Base-by-base conservation (phyloP, 371 early-diverging fungal species). In the Lichtheimia ornata region DNA sequence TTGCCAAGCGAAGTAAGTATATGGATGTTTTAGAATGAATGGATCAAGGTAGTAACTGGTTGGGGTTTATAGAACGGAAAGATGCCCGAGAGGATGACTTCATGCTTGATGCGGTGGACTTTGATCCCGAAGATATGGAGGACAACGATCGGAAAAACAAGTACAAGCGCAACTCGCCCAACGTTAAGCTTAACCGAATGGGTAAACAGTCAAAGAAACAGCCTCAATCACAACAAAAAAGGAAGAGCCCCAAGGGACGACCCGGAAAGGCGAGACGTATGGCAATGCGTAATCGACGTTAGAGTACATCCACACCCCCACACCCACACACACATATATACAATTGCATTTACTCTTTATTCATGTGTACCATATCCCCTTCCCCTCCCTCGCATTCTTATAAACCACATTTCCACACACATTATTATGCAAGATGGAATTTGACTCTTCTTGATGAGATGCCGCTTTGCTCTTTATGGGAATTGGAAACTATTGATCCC, bases 1-100 rank as follows among this genome's bases (percentile, higher is more conserved):
- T 84, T 11, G 84, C 93, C 64, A 95, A 93, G 81, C 91, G 91
- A 85, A 90, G 91, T 76, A 85, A 78, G 81, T 86, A 2, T 3
- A 11, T 42, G 17, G 5, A 14, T 51, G 25, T 3, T 5, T 0
- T 13, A 5, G 47, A 17, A 7, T 20, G 47, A 47, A 15, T 47
- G 47, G 11, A 20, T 4, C 47, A 18, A 17, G 17, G 17, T 17
- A 18, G 17, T n/a, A 47, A 22, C 6, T 0, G 6, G 47, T 47
- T n/a, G 1, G 12, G 47, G 12, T n/a, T 22, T 13, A 5, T 42
- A 62, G 62, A 62, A 50, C 56, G 62, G n/a, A 62, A 50, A n/a
- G 57, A 62, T 50, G 50, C n/a, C 44, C 43, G 13, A 18, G 63
- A 51, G 1, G 27, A 30, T 3, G 63, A 63, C 18, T 56, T 50